Evolutionary conservation across 805 yeast species (phyloP), one percentile per base, ranked within the genome.

Genomic region (Myxozyma monticola): DNA sequence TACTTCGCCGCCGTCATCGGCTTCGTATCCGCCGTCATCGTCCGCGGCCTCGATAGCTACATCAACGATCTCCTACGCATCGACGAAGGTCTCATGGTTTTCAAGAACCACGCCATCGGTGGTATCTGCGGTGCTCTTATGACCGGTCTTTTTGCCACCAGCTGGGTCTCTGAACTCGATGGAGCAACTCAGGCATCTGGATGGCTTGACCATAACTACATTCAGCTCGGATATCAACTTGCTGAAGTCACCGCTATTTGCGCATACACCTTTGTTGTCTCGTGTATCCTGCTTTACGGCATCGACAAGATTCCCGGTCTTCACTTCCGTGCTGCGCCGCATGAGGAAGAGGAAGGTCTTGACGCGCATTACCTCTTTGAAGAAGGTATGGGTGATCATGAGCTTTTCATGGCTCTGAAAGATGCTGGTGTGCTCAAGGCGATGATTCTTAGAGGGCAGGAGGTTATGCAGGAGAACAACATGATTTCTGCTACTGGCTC

Each of bases 21-120:
- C 65, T 77, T 79, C 49, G 72, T 88, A 24, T 42, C 52, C 8
- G 61, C 58, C 1, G 49, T 45, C 20, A 47, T 48, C 29, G 59
- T 57, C n/a, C 51, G 59, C 26, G 36, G 28, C 5, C 29, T 28
- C 15, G 60, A 51, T 9, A 44, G 51, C 35, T 40, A 29, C 35
- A 25, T 50, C 21, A 50, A 47, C 74, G 71, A 76, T 59, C 45
- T 79, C 48, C 67, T 91, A 54, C 78, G 76, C 48, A 85, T 91
- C 57, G 98, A 91, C 69, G 98, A 91, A 67, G 96, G 96, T 73
- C 76, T 90, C 75, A 97, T 90, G 69, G 95, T 89, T 40, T 91
- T 86, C 71, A 88, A 96, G 21, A 72, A 88, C 53, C 96, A 89
- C 69, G 96, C 95, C 63, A 82, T 88, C 56, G 96, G 96, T 66